Conservation (phyloP, 108 stramenopile species). For the Nitzschia inconspicua region DNA sequence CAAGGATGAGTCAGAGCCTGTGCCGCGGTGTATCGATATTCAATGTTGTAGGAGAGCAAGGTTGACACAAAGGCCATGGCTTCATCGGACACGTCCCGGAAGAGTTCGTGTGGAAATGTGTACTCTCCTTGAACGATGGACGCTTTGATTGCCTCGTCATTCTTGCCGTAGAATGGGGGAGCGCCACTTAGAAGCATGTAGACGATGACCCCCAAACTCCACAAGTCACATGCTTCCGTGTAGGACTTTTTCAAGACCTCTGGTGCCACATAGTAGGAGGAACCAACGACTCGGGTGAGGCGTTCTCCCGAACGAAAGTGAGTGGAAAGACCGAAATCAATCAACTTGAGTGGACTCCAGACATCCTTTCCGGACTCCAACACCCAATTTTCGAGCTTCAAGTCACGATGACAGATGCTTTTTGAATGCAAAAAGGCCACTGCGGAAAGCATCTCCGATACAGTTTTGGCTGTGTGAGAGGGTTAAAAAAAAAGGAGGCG, state of each 20-base stretch:
- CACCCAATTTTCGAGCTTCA: conserved; percentile 95
- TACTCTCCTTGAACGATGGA: conserved; percentile 87
- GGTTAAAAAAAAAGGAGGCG: conserved; percentile 8
- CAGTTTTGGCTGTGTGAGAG: conserved; percentile 69
- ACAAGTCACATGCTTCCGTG: conserved; percentile 94
- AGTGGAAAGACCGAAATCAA: conserved; percentile 93
- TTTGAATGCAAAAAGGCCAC: conserved; percentile 92
- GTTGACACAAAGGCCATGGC: conserved; percentile 90
- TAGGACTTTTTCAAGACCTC: conserved; percentile 97
- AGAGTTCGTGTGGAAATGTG: conserved; percentile 84
- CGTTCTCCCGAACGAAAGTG: conserved; percentile 88
- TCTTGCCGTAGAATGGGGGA: conserved; percentile 91
- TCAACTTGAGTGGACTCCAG: conserved; percentile 89
- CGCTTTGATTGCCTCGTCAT: conserved; percentile 87
- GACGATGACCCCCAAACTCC: conserved; percentile 92
- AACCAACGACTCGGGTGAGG: conserved; percentile 88
- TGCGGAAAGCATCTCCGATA: conserved; percentile 90
- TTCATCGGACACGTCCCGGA: conserved; percentile 85
- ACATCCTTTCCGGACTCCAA: conserved; percentile 89
- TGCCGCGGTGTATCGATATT: conserved; percentile 86
- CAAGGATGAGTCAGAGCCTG: conserved; percentile 88
- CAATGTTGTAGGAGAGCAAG: conserved; percentile 76
- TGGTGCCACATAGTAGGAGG: conserved; percentile 95
- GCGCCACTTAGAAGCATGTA: conserved; percentile 92
- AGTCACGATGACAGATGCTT: conserved; percentile 90